phyloP scores from a whole-genome alignment of 2,329 filamentous ascomycete species.

The Fusarium sp. region DNA sequence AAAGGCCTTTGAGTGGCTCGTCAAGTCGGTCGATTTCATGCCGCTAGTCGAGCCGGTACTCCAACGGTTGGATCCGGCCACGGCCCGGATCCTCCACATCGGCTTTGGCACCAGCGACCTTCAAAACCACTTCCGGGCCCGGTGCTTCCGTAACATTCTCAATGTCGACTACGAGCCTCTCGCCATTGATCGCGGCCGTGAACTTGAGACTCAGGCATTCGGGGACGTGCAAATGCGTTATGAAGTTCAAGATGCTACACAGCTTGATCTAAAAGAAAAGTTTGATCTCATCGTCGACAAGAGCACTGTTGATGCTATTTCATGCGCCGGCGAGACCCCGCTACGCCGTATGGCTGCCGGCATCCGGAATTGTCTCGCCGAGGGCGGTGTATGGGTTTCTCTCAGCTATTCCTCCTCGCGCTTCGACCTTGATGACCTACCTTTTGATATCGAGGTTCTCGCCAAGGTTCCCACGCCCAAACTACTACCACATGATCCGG shows the following conservation, averaged over 20 bases:
- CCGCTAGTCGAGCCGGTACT: constrained; percentile 54
- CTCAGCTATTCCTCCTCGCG: constrained; percentile 59
- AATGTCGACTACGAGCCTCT: constrained; percentile 64
- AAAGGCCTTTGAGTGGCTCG: constrained; percentile 61
- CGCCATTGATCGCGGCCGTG: constrained; percentile 56
- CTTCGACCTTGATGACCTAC: constrained; percentile 52
- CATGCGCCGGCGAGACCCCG: constrained; percentile 56
- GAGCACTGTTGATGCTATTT: constrained; percentile 61
- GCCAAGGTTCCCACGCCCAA: constrained; percentile 57
- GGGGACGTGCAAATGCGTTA: constrained; percentile 59
- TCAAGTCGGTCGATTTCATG: constrained; percentile 56
- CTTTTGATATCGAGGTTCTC: constrained; percentile 57
- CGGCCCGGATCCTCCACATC: constrained; percentile 56
- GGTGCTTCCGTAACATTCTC: constrained; percentile 56
- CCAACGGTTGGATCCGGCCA: constrained; percentile 34
- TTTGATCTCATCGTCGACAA: constrained; percentile 63
- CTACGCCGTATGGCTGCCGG: constrained; percentile 53
- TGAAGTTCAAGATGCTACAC: constrained; percentile 58
- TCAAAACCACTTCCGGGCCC: constrained; percentile 58
- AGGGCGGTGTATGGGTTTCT: constrained; percentile 58
- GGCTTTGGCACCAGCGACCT: constrained; percentile 64
- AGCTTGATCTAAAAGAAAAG: constrained; percentile 41
- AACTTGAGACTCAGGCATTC: constrained; percentile 55
- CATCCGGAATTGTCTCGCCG: constrained; percentile 50
- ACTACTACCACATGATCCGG: constrained; percentile 55